Percentiles rank a stretch among this genome's conserved stretches.
phyloP scores from a whole-genome alignment of 2,329 filamentous ascomycete species.

The Keithomyces neogunnii region DNA sequence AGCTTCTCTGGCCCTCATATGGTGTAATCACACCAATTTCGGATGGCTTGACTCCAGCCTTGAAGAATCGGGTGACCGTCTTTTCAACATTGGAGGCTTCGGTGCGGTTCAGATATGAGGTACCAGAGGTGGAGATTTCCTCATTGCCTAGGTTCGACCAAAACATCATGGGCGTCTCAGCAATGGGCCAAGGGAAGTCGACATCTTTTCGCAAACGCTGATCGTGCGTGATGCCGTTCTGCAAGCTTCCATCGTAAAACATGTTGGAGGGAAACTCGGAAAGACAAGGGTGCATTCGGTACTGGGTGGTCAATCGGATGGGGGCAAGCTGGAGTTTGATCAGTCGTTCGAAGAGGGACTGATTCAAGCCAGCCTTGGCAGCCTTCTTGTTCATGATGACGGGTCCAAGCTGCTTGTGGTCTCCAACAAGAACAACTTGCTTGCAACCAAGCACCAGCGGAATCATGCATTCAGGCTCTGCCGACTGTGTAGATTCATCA shows the following conservation, averaged over 20 bases:
- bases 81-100: conserved; percentile 98
- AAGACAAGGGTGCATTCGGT: conserved; percentile 97
- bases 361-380: conserved; percentile 92
- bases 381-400: conserved; percentile 99
- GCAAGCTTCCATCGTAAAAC: conserved; percentile 97
- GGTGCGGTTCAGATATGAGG: conserved; percentile 94
- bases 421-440: conserved; percentile 95
- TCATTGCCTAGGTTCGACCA: conserved; percentile 98
- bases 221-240: conserved; percentile 89
- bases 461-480: conserved; percentile 98
- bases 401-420: conserved; percentile 94
- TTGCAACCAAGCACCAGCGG: conserved; percentile 95
- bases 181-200: conserved; percentile 95
- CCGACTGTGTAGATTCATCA: conserved; percentile 96
- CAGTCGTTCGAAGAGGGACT: conserved; percentile 95
- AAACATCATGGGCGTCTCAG: conserved; percentile 98
- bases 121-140: conserved; percentile 95
- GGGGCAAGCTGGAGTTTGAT: conserved; percentile 86
- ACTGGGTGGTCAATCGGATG: conserved; percentile 92
- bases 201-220: conserved; percentile 86
- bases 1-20: conserved; percentile 96
- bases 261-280: conserved; percentile 98
- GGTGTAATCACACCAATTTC: conserved; percentile 98
- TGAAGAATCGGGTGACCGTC: conserved; percentile 97
- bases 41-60: conserved; percentile 86